These are phyloP conservation scores for Lentinula guzmanii DNA, from an alignment of 768 basidiomycete species.

Conservation along the genomic window DNA sequence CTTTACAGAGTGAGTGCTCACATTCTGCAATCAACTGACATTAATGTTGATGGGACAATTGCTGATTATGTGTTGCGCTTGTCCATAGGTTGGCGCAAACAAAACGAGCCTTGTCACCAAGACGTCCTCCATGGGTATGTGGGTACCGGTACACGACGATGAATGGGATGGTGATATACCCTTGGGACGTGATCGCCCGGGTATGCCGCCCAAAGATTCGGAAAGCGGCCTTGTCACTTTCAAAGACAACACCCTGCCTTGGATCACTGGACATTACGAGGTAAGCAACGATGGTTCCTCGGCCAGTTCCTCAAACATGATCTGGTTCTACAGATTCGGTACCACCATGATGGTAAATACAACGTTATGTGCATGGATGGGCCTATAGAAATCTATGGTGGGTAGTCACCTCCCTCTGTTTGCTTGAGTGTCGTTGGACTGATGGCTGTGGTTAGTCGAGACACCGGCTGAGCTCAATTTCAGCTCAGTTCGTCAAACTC, in stretches of 20 bases:
- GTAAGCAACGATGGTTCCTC: slow-evolving; percentile 28
- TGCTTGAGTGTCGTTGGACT: slow-evolving; percentile 4
- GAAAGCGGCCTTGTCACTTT: slow-evolving; percentile 69
- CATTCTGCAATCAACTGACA: no score
- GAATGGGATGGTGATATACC: slow-evolving; percentile 92
- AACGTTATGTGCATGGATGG: slow-evolving; percentile 87
- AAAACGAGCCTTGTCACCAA: slow-evolving; percentile 78
- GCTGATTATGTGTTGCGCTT: not conserved
- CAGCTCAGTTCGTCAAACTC: slow-evolving; percentile 52
- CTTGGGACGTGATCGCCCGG: slow-evolving; percentile 34
- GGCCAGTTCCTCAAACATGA: not conserved
- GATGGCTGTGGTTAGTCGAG: slow-evolving; percentile 45
- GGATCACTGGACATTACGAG: slow-evolving; percentile 85
- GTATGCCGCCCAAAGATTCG: slow-evolving; percentile 25
- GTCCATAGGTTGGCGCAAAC: slow-evolving; percentile 75
- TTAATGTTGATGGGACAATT: not conserved
- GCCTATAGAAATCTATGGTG: slow-evolving; percentile 87
- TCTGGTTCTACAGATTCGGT: slow-evolving; percentile 51
- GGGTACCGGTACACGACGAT: slow-evolving; percentile 86
- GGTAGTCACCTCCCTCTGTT: slow-evolving; percentile 19
- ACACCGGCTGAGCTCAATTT: slow-evolving; percentile 62
- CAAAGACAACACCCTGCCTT: slow-evolving; percentile 75
- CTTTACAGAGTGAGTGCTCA: slow-evolving; percentile 76
- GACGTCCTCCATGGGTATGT: slow-evolving; percentile 81
- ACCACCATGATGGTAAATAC: slow-evolving; percentile 96